A percentile compares a stretch with the other conserved stretches of the same genome.
phyloP scores from a whole-genome alignment of 148 eudicot genomes.

The Hydrangea macrophylla region DNA sequence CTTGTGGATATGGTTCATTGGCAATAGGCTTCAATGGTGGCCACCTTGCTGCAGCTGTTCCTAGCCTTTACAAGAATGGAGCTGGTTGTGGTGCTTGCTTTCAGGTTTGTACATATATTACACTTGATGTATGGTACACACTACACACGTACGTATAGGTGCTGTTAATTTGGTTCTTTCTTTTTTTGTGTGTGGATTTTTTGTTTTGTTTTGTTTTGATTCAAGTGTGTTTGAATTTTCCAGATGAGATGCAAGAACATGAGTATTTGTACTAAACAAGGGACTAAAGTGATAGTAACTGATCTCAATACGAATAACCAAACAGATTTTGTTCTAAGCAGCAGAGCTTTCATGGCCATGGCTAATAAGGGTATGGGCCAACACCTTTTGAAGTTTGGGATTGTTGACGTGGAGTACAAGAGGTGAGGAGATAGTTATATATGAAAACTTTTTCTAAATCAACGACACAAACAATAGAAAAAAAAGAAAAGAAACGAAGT shows the following conservation, averaged over 20 bases:
- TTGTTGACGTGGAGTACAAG: slow-evolving; percentile 44
- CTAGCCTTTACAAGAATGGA: slow-evolving; percentile 59
- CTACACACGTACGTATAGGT: no score
- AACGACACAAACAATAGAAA: not conserved
- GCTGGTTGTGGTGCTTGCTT: slow-evolving; percentile 92
- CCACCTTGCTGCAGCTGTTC: slow-evolving; percentile 63
- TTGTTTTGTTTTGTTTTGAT: not conserved
- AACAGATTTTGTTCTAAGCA: slow-evolving; percentile 67
- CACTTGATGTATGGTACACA: no score
- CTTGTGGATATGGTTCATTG: slow-evolving; percentile 81
- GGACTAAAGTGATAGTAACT: slow-evolving; percentile 48
- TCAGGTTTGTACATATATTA: slow-evolving; percentile 37
- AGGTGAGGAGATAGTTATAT: slow-evolving; percentile 33
- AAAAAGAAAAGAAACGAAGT: no score
- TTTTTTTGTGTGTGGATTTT: no score
- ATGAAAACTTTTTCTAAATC: not conserved
- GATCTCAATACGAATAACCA: slow-evolving; percentile 47
- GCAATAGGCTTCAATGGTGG: slow-evolving; percentile 56
- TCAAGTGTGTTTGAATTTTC: not conserved
- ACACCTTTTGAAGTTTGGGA: slow-evolving; percentile 44
- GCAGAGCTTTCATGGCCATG: slow-evolving; percentile 71
- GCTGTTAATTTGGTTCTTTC: no score
- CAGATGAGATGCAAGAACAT: slow-evolving; percentile 75
- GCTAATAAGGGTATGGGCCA: slow-evolving; percentile 56
- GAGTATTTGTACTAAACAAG: slow-evolving; percentile 44